A percentile compares a stretch with the other conserved stretches of the same genome.
Evolutionary conservation across 2,329 filamentous ascomycete species (phyloP).

Genomic region (Pseudocercospora cruenta): DNA sequence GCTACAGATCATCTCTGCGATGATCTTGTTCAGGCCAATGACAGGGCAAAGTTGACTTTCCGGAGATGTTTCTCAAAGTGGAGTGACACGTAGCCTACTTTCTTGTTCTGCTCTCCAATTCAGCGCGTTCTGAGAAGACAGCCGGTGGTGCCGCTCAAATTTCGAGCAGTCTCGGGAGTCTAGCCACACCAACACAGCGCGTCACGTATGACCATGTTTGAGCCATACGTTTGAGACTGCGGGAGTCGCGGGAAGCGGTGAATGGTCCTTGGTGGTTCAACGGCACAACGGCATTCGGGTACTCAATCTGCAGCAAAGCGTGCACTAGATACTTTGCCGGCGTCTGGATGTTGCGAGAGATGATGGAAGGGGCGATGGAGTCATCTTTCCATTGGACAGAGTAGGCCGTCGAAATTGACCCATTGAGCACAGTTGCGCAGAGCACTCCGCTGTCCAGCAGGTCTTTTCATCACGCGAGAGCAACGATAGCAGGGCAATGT

Average conservation of each 20-base stretch:
- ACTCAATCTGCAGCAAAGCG: constrained; percentile 7
- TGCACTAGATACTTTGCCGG: constrained; percentile 5
- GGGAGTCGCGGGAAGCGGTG: constrained; percentile 7
- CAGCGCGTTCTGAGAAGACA: neutral
- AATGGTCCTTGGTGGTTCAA: neutral
- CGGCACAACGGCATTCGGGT: constrained; percentile 2
- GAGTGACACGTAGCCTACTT: constrained; percentile 4
- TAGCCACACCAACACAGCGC: constrained; percentile 4
- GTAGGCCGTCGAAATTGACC: neutral
- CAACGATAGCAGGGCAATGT: neutral
- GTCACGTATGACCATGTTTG: constrained; percentile 8
- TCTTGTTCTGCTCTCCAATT: neutral
- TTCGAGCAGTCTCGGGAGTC: neutral
- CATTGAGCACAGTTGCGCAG: neutral
- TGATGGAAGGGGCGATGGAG: constrained; percentile 3
- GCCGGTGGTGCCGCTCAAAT: neutral
- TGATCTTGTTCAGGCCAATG: neutral
- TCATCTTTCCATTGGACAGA: neutral
- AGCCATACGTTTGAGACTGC: constrained; percentile 6
- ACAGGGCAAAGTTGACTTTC: neutral
- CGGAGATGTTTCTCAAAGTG: constrained; percentile 9
- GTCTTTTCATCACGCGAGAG: neutral
- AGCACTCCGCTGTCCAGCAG: neutral
- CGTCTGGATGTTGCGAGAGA: neutral
- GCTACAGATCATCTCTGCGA: neutral